These are phyloP conservation scores for Picea mariana DNA, from an alignment of 83 land plant genomes.

Conservation along the genomic window DNA sequence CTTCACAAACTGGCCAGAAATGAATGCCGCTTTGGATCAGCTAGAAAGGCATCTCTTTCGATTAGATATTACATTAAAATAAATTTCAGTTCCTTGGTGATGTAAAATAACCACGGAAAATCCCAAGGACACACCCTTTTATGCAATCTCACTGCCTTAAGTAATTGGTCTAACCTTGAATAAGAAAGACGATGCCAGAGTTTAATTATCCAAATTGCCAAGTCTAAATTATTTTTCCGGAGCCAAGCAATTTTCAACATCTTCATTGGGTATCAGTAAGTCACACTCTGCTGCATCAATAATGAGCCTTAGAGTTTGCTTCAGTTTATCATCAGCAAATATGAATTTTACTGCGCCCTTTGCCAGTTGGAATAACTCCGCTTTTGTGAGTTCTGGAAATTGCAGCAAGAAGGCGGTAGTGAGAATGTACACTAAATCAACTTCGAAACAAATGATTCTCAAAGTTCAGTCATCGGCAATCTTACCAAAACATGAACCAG, in stretches of 20 bases:
- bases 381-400: slow-evolving; percentile 49
- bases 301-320: slow-evolving; percentile 25
- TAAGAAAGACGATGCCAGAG: background rate
- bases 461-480: background rate
- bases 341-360: slow-evolving; percentile 43
- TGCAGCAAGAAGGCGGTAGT: background rate
- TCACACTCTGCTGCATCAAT: slow-evolving; percentile 30
- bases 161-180: background rate
- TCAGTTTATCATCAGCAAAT: slow-evolving; percentile 59
- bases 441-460: background rate
- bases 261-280: slow-evolving; percentile 12
- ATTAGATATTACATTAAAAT: background rate
- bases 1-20: background rate
- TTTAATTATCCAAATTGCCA: slow-evolving; percentile 1
- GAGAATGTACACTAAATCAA: background rate
- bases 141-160: background rate
- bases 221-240: background rate
- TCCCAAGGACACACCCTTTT: background rate
- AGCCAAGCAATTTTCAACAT: background rate
- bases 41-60: background rate
- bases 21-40: background rate
- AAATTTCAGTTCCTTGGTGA: background rate
- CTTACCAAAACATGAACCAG: slow-evolving; percentile 79
- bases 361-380: slow-evolving; percentile 57
- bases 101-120: background rate